Percentiles rank a stretch among this genome's conserved stretches.
Evolutionary conservation across 1,139 yeast species (phyloP).

Genomic region (Hemisphaericaspora xylanilytica): DNA sequence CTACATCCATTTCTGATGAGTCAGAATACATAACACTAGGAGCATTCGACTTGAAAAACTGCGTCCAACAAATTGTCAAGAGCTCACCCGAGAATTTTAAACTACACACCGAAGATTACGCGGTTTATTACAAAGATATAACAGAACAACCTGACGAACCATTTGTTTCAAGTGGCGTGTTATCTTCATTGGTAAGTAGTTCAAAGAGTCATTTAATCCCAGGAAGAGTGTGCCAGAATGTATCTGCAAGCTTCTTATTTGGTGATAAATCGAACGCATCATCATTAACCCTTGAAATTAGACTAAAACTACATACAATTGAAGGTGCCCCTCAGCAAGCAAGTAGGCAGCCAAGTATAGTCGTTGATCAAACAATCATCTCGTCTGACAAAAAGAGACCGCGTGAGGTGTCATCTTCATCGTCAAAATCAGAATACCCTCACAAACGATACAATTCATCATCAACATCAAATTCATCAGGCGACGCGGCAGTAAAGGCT

Average conservation of each 20-base stretch:
- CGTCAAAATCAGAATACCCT: constrained; percentile 2
- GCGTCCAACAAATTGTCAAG: constrained; percentile 48
- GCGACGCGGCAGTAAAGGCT: constrained; percentile 46
- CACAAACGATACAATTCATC: constrained; percentile 5
- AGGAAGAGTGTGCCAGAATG: constrained; percentile 70
- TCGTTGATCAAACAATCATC: not conserved
- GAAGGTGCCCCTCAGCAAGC: constrained; percentile 17
- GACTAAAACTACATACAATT: constrained; percentile 54
- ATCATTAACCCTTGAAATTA: constrained; percentile 62
- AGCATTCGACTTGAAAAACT: constrained; percentile 52
- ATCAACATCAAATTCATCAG: constrained; percentile 9
- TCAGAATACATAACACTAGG: constrained; percentile 48
- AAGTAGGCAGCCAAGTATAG: not conserved
- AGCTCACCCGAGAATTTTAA: constrained; percentile 61
- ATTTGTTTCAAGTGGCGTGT: constrained; percentile 67
- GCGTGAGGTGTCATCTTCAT: not conserved
- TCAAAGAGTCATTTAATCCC: constrained; percentile 46
- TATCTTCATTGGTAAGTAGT: constrained; percentile 42
- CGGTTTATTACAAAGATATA: constrained; percentile 69
- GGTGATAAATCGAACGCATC: constrained; percentile 42
- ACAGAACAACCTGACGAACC: constrained; percentile 75
- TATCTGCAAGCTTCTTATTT: constrained; percentile 51
- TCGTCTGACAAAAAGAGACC: not conserved
- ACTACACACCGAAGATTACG: constrained; percentile 53
- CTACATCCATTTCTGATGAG: constrained; percentile 18